phyloP scores from a whole-genome alignment of 2,329 filamentous ascomycete species.

The Monosporascus ibericus region DNA sequence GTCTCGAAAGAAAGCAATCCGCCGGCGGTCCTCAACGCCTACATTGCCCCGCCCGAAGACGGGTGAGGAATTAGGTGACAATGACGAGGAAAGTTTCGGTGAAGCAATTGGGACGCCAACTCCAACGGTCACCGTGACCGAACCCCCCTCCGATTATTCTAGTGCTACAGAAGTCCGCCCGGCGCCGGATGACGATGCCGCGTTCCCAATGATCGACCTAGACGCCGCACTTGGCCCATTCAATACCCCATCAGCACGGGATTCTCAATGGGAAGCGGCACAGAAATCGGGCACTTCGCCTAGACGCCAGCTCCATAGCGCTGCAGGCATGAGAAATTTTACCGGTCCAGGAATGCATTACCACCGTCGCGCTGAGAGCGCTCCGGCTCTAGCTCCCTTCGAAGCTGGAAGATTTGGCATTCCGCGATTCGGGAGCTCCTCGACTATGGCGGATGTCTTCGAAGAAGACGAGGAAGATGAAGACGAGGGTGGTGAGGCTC shows the following conservation, averaged over 20 bases:
- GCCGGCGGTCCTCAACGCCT: slow-evolving; percentile 40
- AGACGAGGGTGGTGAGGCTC: slow-evolving; percentile 28
- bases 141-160: slow-evolving; percentile 29
- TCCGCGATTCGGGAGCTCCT: slow-evolving; percentile 58
- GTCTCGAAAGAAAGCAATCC: slow-evolving; percentile 34
- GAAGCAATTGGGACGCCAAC: slow-evolving; percentile 24
- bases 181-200: slow-evolving; percentile 53
- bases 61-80: slow-evolving; percentile 21
- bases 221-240: slow-evolving; percentile 91
- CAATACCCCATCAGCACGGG: slow-evolving; percentile 66
- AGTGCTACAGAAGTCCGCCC: slow-evolving; percentile 30
- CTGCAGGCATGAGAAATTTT: slow-evolving; percentile 64
- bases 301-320: slow-evolving; percentile 70
- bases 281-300: slow-evolving; percentile 51
- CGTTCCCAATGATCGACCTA: slow-evolving; percentile 82
- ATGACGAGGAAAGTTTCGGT: slow-evolving; percentile 18
- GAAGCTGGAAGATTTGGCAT: slow-evolving; percentile 54
- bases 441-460: slow-evolving; percentile 80
- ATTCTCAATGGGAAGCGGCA: slow-evolving; percentile 61
- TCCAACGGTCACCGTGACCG: slow-evolving; percentile 35
- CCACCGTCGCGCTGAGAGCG: slow-evolving; percentile 73
- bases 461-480: slow-evolving; percentile 72
- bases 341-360: slow-evolving; percentile 66
- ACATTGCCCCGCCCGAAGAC: slow-evolving; percentile 29
- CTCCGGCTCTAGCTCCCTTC: slow-evolving; percentile 72